Conservation (phyloP, 768 basidiomycete species). For the Pisolithus sp. region DNA sequence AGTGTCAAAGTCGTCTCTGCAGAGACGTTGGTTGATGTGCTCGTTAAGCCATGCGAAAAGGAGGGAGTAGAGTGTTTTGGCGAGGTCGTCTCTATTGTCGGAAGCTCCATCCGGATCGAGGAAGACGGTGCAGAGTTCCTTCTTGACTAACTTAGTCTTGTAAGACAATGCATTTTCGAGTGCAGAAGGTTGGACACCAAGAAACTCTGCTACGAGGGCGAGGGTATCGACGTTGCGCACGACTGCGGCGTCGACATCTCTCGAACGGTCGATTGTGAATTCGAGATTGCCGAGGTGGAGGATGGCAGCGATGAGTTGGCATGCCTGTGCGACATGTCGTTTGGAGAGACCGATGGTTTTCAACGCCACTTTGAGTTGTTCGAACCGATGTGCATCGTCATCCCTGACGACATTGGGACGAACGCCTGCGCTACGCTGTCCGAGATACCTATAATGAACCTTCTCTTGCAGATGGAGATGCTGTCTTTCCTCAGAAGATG, state of each 20-base stretch:
- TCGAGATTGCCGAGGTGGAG: constrained; percentile 95
- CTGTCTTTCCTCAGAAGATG: constrained; percentile 78
- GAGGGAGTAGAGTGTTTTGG: constrained; percentile 88
- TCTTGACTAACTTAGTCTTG: constrained; percentile 88
- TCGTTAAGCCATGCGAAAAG: constrained; percentile 97
- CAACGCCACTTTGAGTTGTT: constrained; percentile 90
- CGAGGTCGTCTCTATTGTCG: constrained; percentile 90
- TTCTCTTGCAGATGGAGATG: constrained; percentile 82
- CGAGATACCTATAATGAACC: constrained; percentile 81
- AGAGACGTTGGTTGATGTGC: constrained; percentile 90
- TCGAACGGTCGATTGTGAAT: constrained; percentile 74
- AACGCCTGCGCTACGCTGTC: constrained; percentile 49
- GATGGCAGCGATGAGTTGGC: constrained; percentile 91
- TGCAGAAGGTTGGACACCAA: constrained; percentile 68
- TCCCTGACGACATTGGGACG: constrained; percentile 47
- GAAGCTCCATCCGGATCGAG: constrained; percentile 91
- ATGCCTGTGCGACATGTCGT: constrained; percentile 90
- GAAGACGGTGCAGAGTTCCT: constrained; percentile 96
- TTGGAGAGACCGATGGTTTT: constrained; percentile 93
- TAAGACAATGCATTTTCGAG: constrained; percentile 82
- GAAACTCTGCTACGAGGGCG: constrained; percentile 82
- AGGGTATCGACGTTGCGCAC: constrained; percentile 81
- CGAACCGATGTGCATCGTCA: constrained; percentile 84
- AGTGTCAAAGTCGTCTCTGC: constrained; percentile 85
- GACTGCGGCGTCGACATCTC: constrained; percentile 90